Evolutionary conservation across 192 early-diverging fungal genomes (phyloP).

Genomic region (Powellomyces hirtus): DNA sequence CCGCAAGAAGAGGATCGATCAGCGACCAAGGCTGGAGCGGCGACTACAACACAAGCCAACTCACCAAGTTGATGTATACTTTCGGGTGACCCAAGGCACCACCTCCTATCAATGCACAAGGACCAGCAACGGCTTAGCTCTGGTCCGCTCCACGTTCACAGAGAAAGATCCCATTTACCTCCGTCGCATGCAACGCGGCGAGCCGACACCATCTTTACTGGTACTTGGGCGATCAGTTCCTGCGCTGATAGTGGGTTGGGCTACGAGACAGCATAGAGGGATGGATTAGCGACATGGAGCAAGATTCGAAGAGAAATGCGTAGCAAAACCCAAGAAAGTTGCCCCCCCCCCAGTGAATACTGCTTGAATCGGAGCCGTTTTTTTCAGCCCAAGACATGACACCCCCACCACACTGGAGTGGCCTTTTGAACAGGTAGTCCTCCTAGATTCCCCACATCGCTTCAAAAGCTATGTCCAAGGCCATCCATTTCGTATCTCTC

Average conservation of each 20-base stretch:
- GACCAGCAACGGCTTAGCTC: too few species aligned
- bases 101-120: too few species aligned
- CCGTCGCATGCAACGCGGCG: constrained; percentile 84
- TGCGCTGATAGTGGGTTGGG: constrained; percentile 88
- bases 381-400: not conserved
- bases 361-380: not conserved
- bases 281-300: not conserved
- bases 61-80: constrained; percentile 90
- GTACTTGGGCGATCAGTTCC: constrained; percentile 87
- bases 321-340: not conserved
- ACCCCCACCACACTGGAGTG: too few species aligned
- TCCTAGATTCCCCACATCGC: too few species aligned
- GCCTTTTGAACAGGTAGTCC: too few species aligned
- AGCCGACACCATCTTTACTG: constrained; percentile 71
- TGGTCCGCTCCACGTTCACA: too few species aligned
- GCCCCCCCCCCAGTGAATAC: not conserved
- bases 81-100: constrained; percentile 91
- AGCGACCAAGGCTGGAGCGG: too few species aligned
- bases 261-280: constrained; percentile 31
- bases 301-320: not conserved
- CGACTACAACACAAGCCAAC: too few species aligned
- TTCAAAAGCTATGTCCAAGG: too few species aligned
- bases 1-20: not conserved
- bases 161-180: constrained; percentile 45
- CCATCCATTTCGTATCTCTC: too few species aligned